Conservation (phyloP, 2,329 filamentous ascomycete genomes). For the Phoma sp. region DNA sequence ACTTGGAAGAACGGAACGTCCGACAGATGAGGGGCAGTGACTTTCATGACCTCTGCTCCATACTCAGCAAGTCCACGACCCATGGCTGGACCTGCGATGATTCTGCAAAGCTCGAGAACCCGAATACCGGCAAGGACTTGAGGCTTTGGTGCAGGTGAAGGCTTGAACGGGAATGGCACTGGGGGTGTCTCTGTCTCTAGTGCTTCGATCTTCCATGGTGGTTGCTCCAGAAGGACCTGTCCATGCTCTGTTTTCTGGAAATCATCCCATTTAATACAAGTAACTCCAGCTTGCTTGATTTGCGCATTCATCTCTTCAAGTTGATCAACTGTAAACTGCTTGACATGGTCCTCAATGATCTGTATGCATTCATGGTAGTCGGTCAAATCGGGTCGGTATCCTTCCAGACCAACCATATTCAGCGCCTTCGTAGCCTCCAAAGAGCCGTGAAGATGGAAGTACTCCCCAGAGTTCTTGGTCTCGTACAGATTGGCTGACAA, state of each 20-base stretch:
- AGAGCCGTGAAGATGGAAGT: conserved; percentile 78
- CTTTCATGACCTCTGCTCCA: conserved; percentile 74
- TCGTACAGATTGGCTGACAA: conserved; percentile 75
- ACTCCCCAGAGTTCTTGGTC: conserved; percentile 69
- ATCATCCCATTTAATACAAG: conserved; percentile 50
- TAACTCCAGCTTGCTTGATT: conserved; percentile 51
- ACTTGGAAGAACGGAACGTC: conserved; percentile 76
- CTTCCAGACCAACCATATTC: conserved; percentile 71
- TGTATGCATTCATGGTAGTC: conserved; percentile 51
- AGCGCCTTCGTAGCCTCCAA: conserved; percentile 73
- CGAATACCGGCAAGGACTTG: conserved; percentile 65
- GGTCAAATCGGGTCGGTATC: conserved; percentile 65
- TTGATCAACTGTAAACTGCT: conserved; percentile 46
- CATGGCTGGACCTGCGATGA: conserved; percentile 78
- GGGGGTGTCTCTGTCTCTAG: conserved; percentile 60
- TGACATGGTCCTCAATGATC: conserved; percentile 51
- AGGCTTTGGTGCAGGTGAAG: conserved; percentile 45
- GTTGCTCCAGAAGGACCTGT: conserved; percentile 47
- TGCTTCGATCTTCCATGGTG: conserved; percentile 56
- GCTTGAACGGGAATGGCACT: conserved; percentile 53
- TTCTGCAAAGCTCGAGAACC: conserved; percentile 75
- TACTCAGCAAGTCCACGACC: conserved; percentile 75
- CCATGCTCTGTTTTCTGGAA: conserved; percentile 50
- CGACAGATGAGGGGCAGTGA: conserved; percentile 70
- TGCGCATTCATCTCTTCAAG: conserved; percentile 51